Percentiles rank a stretch among this genome's conserved stretches.
These are phyloP conservation scores for Mycena galopus DNA, from an alignment of 768 basidiomycete species.

Conservation along the genomic window DNA sequence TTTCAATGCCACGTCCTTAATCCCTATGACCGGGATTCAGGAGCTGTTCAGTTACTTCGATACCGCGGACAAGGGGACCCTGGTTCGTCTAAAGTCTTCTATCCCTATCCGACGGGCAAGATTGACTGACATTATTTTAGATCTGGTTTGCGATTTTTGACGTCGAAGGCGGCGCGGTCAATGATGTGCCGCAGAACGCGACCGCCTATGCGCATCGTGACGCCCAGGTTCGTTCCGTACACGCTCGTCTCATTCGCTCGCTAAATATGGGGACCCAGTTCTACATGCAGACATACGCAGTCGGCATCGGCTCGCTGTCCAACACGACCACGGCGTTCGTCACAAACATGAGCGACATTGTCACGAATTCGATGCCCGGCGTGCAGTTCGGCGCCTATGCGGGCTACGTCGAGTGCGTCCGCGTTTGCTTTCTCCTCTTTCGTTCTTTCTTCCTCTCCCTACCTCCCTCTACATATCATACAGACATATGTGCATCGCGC, in stretches of 20 bases:
- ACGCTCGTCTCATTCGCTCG: neutral
- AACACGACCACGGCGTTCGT: slow-evolving; percentile 25
- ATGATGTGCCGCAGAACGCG: slow-evolving; percentile 32
- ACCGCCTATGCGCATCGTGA: slow-evolving; percentile 38
- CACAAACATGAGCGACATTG: slow-evolving; percentile 18
- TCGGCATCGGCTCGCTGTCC: slow-evolving; percentile 26
- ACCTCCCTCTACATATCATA: too few relatives aligned
- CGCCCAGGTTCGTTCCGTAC: neutral
- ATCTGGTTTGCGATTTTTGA: slow-evolving; percentile 39
- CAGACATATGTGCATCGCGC: neutral
- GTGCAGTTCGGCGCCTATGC: slow-evolving; percentile 35
- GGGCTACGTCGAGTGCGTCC: slow-evolving; percentile 38
- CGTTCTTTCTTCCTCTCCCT: too few relatives aligned
- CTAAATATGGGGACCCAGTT: neutral
- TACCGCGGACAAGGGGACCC: slow-evolving; percentile 33
- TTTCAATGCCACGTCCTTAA: slow-evolving; percentile 31
- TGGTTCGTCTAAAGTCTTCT: neutral
- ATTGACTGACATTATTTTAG: neutral
- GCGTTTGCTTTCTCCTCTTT: too few relatives aligned
- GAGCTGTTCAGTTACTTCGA: slow-evolving; percentile 32
- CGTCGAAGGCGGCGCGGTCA: slow-evolving; percentile 34
- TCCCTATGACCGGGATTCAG: slow-evolving; percentile 26
- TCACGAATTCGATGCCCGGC: slow-evolving; percentile 33
- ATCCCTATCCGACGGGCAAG: neutral
- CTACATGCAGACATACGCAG: slow-evolving; percentile 35